Evolutionary conservation across 495 filamentous ascomycete genomes (phyloP), one percentile per base, ranked within the genome.

Genomic region (Penicillium nucicola): DNA sequence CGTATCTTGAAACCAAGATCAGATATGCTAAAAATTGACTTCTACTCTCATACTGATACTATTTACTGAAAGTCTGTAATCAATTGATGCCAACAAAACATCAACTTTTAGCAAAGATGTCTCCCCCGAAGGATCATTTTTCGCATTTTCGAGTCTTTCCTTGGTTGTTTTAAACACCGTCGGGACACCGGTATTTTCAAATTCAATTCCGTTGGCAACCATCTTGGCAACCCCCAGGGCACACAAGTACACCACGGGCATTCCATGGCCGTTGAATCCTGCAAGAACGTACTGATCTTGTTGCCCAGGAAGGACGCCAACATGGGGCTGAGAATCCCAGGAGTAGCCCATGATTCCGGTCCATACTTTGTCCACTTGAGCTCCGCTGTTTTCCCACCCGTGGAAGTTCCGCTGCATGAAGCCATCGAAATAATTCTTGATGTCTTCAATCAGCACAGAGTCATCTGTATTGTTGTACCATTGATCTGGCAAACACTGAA

Each of bases 211-310:
- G 1, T 66, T 38, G 7, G 14, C 36, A 6, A 81, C 48, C 73
- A 83, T 81, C 38, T 65, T 61, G 14, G 71, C 73, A 34, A 83
- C 45, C 14, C 65, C 76, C 42, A 68, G 69, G 8, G 70, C 67
- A 0, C 65, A 53, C 0, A 71, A 55, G 50, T 68, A 78, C 46
- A 77, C 72, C 15, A 74, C 50, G 5, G 78, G 64, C 78, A 81
- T 84, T 0, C 80, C 79, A 53, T 75, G 75, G 4, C 79, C 79
- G 49, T 80, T 76, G 59, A 80, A 82, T 0, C 77, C 77, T 1
- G 78, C 77, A 32, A 75, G 46, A 13, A 84, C 66, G 47, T 56
- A 82, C 42, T 74, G 67, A 5, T 65, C 68, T 5, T 65, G 36
- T 23, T 59, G 52, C 3, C 60, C 68, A 3, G 79, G 80, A 6